Conservation (phyloP, 2,329 filamentous ascomycete species). For the Sporothrix luriei region DNA sequence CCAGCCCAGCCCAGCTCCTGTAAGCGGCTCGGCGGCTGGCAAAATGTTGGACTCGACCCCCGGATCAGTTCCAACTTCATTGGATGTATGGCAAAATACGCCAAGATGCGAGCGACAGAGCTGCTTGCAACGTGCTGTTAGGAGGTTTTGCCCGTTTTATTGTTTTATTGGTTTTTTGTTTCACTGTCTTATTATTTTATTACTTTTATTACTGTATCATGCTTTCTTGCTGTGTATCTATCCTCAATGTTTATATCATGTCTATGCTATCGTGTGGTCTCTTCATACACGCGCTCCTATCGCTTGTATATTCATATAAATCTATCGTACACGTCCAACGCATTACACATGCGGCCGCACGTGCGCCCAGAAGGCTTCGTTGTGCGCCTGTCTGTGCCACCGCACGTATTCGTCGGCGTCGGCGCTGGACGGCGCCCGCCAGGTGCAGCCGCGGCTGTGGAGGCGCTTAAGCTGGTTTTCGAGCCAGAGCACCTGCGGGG, state of each 20-base stretch:
- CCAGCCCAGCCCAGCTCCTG: too few species aligned
- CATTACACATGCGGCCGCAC: slow-evolving; percentile 30
- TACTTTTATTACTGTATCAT: too few species aligned
- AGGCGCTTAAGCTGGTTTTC: slow-evolving; percentile 39
- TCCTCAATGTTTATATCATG: background rate
- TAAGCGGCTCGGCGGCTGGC: background rate
- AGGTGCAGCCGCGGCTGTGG: slow-evolving; percentile 38
- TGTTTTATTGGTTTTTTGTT: background rate
- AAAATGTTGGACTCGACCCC: too few species aligned
- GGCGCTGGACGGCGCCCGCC: slow-evolving; percentile 47
- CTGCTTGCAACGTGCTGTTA: background rate
- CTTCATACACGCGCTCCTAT: background rate
- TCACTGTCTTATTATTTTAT: background rate
- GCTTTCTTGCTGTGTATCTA: background rate
- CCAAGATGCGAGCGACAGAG: too few species aligned
- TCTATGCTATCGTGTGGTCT: slow-evolving; percentile 6
- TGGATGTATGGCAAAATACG: too few species aligned
- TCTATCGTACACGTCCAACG: background rate
- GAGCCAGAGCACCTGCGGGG: slow-evolving; percentile 40
- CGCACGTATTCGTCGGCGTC: slow-evolving; percentile 42
- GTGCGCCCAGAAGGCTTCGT: slow-evolving; percentile 33
- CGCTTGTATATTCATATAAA: background rate
- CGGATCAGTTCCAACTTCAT: too few species aligned
- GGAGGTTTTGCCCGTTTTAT: background rate
- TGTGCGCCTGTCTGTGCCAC: slow-evolving; percentile 34